A percentile compares a stretch with the other conserved stretches of the same genome.
phyloP scores from a whole-genome alignment of 345 rosid species.

The Nephelium lappaceum region DNA sequence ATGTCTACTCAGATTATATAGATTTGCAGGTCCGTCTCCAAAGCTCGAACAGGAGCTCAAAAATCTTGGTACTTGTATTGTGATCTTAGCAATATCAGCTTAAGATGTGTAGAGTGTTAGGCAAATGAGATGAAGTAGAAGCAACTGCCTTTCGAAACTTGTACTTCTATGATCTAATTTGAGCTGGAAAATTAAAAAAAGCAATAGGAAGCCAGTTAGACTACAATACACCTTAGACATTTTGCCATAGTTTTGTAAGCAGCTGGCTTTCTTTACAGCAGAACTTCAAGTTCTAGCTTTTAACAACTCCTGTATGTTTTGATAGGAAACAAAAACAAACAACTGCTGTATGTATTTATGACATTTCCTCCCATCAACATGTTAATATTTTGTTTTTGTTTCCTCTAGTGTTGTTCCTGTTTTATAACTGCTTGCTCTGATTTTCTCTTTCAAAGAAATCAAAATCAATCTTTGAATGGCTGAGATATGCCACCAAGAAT shows the following conservation, averaged over 20 bases:
- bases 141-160: neutral
- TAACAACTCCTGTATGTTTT: neutral
- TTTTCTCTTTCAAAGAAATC: neutral
- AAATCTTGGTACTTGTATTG: neutral
- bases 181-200: neutral
- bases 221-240: neutral
- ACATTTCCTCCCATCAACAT: neutral
- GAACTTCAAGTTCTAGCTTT: neutral
- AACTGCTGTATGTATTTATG: neutral
- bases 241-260: neutral
- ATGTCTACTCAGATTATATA: conserved; percentile 20
- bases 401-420: neutral
- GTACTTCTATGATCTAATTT: neutral
- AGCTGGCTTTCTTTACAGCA: neutral
- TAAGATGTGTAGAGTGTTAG: neutral
- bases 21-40: neutral
- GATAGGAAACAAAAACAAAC: too few relatives aligned
- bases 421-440: neutral
- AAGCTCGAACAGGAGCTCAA: conserved; percentile 17
- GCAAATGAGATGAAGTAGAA: neutral
- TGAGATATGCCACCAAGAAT: neutral
- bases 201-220: neutral
- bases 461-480: neutral
- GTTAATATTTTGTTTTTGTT: neutral
- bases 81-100: conserved; percentile 5